Evolutionary conservation across 2,329 filamentous ascomycete genomes (phyloP).

Genomic region (Tricladium varicosporioides): DNA sequence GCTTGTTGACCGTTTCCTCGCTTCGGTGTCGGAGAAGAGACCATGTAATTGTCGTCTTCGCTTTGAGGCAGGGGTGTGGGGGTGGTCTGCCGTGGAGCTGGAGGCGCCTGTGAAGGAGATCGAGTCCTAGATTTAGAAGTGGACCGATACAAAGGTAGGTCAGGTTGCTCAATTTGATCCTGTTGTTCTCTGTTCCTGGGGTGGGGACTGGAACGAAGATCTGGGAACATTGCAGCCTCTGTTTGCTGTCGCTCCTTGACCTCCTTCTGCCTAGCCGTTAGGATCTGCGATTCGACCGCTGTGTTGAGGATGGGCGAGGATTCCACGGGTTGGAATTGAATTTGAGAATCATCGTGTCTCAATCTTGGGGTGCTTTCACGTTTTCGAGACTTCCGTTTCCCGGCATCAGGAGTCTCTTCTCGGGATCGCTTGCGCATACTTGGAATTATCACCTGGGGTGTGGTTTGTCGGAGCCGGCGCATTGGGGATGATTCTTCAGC

Average conservation of each 20-base stretch:
- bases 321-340: constrained; percentile 70
- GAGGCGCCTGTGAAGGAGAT: constrained; percentile 1
- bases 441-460: constrained; percentile 25
- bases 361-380: constrained; percentile 48
- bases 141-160: constrained; percentile 24
- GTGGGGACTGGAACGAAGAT: constrained; percentile 57
- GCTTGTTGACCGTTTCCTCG: constrained; percentile 46
- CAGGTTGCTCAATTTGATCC: constrained; percentile 24
- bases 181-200: constrained; percentile 14
- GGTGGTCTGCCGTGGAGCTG: constrained; percentile 22
- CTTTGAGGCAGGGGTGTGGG: constrained; percentile 24
- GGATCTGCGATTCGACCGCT: constrained; percentile 62
- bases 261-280: constrained; percentile 79
- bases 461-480: constrained; percentile 15
- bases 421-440: constrained; percentile 22
- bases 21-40: constrained; percentile 56
- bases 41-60: constrained; percentile 39
- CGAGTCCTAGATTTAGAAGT: constrained; percentile 19
- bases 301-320: constrained; percentile 52
- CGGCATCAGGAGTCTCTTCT: constrained; percentile 34
- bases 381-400: constrained; percentile 35
- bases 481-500: constrained; percentile 4
- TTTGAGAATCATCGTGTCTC: constrained; percentile 79
- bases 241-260: constrained; percentile 68
- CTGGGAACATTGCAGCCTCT: constrained; percentile 66